Evolutionary conservation across 805 yeast species (phyloP).

Genomic region (Sugiyamaella floridensis): DNA sequence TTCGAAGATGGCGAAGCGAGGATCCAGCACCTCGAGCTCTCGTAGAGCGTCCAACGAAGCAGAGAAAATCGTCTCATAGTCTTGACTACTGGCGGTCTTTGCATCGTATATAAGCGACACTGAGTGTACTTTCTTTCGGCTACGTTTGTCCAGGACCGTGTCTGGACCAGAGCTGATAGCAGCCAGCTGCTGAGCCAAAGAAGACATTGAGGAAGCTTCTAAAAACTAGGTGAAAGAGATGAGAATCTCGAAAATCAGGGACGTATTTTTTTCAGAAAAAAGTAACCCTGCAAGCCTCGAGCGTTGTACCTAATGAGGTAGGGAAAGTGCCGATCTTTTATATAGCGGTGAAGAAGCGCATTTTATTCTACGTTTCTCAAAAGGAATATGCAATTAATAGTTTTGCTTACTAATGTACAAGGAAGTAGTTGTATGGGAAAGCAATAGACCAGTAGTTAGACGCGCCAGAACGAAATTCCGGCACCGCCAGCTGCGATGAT

Average conservation of each 20-base stretch:
- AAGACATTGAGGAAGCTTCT: conserved; percentile 34
- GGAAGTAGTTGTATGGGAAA: neutral
- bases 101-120: conserved; percentile 83
- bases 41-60: conserved; percentile 69
- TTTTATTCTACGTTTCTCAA: too few species aligned
- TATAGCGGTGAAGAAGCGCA: too few species aligned
- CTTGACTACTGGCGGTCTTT: conserved; percentile 88
- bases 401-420: neutral
- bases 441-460: neutral
- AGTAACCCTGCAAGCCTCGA: too few species aligned
- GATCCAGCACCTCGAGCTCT: conserved; percentile 64
- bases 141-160: conserved; percentile 76
- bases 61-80: conserved; percentile 71
- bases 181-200: conserved; percentile 77
- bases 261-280: neutral
- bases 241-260: neutral
- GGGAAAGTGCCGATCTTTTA: too few species aligned
- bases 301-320: too few species aligned
- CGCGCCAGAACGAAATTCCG: conserved; percentile 6
- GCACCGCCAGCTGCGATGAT: conserved; percentile 9
- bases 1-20: conserved; percentile 64
- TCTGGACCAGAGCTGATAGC: conserved; percentile 45
- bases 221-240: neutral
- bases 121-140: conserved; percentile 79
- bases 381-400: neutral